Conservation (phyloP, 2,329 filamentous ascomycete genomes). For the Epichloe hybrida region DNA sequence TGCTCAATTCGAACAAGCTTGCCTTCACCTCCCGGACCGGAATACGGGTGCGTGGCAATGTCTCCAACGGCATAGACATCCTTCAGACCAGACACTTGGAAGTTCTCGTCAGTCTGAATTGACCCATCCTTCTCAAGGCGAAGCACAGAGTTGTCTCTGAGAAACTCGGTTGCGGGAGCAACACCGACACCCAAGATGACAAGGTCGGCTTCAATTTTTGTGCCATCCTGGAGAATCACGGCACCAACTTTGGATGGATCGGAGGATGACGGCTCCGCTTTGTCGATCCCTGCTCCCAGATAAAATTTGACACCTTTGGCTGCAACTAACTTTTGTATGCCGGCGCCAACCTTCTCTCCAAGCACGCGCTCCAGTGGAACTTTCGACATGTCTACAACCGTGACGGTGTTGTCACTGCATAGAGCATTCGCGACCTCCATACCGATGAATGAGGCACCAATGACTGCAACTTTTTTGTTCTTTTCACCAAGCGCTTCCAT, state of each 20-base stretch:
- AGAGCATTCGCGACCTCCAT: constrained; percentile 92
- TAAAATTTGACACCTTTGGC: constrained; percentile 82
- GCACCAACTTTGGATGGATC: constrained; percentile 63
- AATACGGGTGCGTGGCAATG: constrained; percentile 89
- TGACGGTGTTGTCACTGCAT: constrained; percentile 66
- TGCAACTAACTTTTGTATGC: constrained; percentile 68
- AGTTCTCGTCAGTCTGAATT: constrained; percentile 65
- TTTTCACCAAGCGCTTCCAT: constrained; percentile 65
- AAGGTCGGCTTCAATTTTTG: constrained; percentile 69
- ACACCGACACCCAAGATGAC: constrained; percentile 90
- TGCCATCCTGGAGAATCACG: constrained; percentile 76
- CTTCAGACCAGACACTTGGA: constrained; percentile 59
- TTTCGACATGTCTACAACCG: constrained; percentile 78
- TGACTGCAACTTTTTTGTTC: constrained; percentile 75
- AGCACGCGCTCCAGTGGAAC: constrained; percentile 77
- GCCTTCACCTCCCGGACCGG: constrained; percentile 75
- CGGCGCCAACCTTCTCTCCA: constrained; percentile 64
- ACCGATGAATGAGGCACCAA: constrained; percentile 92
- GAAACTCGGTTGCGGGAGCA: constrained; percentile 68
- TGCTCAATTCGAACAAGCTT: constrained; percentile 77
- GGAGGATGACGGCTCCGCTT: constrained; percentile 57
- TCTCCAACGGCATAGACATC: constrained; percentile 91
- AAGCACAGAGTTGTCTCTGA: constrained; percentile 57
- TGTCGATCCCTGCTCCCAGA: constrained; percentile 68
- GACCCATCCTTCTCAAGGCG: constrained; percentile 75